A percentile compares a stretch with the other conserved stretches of the same genome.
These are phyloP conservation scores for Starmerella apicola DNA, from an alignment of 805 yeast genomes.

Conservation along the genomic window DNA sequence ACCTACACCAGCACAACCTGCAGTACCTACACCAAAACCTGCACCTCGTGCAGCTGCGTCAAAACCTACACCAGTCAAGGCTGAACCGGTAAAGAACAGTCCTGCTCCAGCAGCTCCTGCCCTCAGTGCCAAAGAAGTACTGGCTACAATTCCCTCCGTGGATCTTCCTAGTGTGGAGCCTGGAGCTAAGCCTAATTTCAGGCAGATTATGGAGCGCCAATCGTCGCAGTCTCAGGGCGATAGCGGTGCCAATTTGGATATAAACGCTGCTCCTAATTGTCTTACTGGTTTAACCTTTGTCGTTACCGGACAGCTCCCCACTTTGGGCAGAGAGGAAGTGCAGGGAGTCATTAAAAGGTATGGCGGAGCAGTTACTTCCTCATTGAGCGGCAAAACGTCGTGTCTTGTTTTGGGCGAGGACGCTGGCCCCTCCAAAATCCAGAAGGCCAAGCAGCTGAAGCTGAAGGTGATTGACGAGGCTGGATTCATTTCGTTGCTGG, in stretches of 20 bases:
- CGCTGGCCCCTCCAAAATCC: constrained; percentile 92
- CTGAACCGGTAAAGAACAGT: background rate
- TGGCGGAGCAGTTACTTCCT: constrained; percentile 78
- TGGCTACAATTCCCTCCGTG: constrained; percentile 62
- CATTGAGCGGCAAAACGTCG: constrained; percentile 75
- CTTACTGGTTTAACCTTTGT: constrained; percentile 80
- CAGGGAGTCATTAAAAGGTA: constrained; percentile 68
- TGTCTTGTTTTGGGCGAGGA: constrained; percentile 87
- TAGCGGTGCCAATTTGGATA: constrained; percentile 27
- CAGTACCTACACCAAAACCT: background rate
- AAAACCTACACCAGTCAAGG: background rate
- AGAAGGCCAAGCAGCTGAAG: constrained; percentile 56
- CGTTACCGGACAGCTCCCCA: constrained; percentile 81
- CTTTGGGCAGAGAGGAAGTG: constrained; percentile 60
- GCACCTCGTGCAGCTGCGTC: background rate
- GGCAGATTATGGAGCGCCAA: constrained; percentile 39
- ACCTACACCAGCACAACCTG: background rate
- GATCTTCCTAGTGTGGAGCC: constrained; percentile 41
- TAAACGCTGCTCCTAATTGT: constrained; percentile 72
- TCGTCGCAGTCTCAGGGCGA: constrained; percentile 9
- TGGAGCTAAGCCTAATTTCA: constrained; percentile 40
- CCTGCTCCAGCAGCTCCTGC: background rate
- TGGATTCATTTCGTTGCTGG: constrained; percentile 65
- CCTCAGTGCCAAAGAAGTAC: constrained; percentile 38
- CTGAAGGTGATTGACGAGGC: constrained; percentile 78